These are phyloP conservation scores for Oryza coarctata DNA, from an alignment of 176 grass and related monocot genomes.

Conservation along the genomic window DNA sequence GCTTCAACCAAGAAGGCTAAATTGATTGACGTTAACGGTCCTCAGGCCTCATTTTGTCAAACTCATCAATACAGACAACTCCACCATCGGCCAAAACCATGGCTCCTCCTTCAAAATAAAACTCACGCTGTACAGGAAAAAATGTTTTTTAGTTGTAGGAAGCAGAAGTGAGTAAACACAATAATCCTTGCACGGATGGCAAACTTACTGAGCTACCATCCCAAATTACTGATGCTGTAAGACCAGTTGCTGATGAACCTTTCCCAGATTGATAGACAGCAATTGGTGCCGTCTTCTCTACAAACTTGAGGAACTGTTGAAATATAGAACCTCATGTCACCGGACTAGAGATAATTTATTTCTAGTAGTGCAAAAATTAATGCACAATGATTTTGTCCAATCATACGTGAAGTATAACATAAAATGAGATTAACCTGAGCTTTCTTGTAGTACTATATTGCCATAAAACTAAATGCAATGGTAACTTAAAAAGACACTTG, in stretches of 20 bases:
- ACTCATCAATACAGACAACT: constrained; percentile 97
- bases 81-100: constrained; percentile 98
- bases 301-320: constrained; percentile 97
- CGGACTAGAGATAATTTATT: background rate
- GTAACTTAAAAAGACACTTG: constrained; percentile 19
- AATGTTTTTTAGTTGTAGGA: background rate
- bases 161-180: background rate
- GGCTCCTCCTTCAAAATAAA: constrained; percentile 98
- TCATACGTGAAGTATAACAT: background rate
- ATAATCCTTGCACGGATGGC: background rate
- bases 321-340: background rate
- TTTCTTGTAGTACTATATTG: background rate
- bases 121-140: constrained; percentile 72
- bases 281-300: constrained; percentile 93
- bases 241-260: constrained; percentile 95
- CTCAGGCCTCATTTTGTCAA: constrained; percentile 99
- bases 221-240: constrained; percentile 90
- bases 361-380: background rate
- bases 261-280: constrained; percentile 99
- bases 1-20: background rate
- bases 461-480: constrained; percentile 16
- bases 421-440: background rate
- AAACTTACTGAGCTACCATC: constrained; percentile 81
- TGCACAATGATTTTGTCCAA: background rate
- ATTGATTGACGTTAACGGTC: constrained; percentile 54